Percentiles rank a stretch among this genome's conserved stretches.
phyloP scores from a whole-genome alignment of 371 early-diverging fungal species.

The Phascolomyces articulosus region DNA sequence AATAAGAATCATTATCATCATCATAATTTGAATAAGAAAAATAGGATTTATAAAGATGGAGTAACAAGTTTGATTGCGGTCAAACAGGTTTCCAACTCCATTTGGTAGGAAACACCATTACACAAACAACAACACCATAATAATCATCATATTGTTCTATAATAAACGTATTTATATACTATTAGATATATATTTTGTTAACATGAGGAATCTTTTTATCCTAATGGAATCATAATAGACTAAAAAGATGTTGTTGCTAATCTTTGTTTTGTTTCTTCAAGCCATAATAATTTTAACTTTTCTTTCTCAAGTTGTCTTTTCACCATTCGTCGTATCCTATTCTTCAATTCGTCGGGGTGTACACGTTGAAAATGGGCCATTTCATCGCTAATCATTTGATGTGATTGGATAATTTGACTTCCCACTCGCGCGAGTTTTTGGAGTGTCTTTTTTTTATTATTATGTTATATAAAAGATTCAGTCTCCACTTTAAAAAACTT shows the following conservation, averaged over 20 bases:
- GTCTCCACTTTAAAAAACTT: constrained; percentile 10
- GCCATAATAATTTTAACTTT: constrained; percentile 18
- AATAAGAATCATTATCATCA: no score
- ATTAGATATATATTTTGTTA: no score
- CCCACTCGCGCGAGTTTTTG: constrained; percentile 34
- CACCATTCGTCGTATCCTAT: constrained; percentile 14
- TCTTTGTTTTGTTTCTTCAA: constrained; percentile 12
- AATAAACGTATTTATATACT: no score
- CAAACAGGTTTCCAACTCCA: constrained; percentile 16
- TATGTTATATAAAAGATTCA: constrained; percentile 4
- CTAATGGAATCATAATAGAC: no score
- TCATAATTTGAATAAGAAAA: not conserved
- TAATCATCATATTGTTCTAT: not conserved
- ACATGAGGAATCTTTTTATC: no score
- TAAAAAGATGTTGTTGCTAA: no score
- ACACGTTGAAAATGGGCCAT: constrained; percentile 44
- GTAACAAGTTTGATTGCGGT: constrained; percentile 11
- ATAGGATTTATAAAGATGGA: not conserved
- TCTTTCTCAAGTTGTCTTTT: constrained; percentile 21
- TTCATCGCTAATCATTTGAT: constrained; percentile 50
- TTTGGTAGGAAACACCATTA: constrained; percentile 12
- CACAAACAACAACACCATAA: not conserved
- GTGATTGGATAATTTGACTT: constrained; percentile 42
- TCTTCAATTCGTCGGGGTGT: constrained; percentile 31
- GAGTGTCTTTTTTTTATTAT: constrained; percentile 26